Base-by-base conservation (phyloP, 192 early-diverging fungal species). In the Backusella australiensis region DNA sequence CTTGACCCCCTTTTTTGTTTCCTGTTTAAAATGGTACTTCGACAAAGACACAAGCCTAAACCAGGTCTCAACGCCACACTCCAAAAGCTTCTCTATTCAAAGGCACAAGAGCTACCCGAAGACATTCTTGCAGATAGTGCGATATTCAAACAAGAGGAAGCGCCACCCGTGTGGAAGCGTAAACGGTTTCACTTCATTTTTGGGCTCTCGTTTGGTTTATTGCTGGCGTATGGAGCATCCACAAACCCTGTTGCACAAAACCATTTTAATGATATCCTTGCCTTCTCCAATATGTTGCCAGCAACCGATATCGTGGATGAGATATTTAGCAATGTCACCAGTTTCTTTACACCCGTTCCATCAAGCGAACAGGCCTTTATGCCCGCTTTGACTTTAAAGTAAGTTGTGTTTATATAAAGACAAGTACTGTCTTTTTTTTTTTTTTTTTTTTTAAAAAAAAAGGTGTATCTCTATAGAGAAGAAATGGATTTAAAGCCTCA, bases 251-350 rank as follows among this genome's bases (percentile, higher is more conserved):
- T 63, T 49, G 79, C 85, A 80, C 77, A 86, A 19, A 52, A 67
- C 12, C 72, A 77, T 67, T 46, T 90, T 17, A 74, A 70, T 52
- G 75, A 81, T 17, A 26, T 85, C 9, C 79, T 94, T 78, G 92
- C 92, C 75, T 75, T 94, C 15, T 73, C 84, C 9, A 88, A 87
- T 17, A 83, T 91, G 73, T 75, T 94, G 17, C 93, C 93, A 32
- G 85, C 88, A 6, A 87, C 88, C 66, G 86, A 91, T 77, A 76
- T 90, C 15, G 85, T 91, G 0, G 93, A 94, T 53, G 93, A 94
- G 49, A 83, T 94, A 68, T 80, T 93, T 56, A 84, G 83, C n/a
- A 91, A 94, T 76, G 80, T 94, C 19, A 87, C 90, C 7, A 78
- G 79, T 65, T 87, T 88, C 59, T 80, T 89, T 52, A 85, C 74